Evolutionary conservation across 78 protist species (phyloP).

Genomic region (Emiliania huxleyi): DNA sequence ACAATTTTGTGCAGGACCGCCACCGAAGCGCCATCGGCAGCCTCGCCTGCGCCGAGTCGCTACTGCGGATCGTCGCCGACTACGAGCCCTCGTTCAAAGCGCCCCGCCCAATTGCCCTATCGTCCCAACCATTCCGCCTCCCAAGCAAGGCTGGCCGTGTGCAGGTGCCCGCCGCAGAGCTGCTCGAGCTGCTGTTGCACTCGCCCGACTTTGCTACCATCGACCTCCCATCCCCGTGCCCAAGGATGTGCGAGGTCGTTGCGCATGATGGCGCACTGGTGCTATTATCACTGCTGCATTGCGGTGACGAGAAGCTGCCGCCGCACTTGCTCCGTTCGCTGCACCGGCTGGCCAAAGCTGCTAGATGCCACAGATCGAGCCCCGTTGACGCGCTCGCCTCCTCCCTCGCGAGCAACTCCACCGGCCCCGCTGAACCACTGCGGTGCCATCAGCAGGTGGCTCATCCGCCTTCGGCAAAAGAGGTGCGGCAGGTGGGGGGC

Average conservation of each 20-base stretch:
- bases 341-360: neutral
- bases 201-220: neutral
- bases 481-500: constrained; percentile 35
- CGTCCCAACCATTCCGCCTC: too few relatives aligned
- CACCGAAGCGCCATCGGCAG: neutral
- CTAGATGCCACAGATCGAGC: too few relatives aligned
- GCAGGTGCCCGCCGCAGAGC: constrained; percentile 7
- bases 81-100: neutral
- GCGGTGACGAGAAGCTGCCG: neutral
- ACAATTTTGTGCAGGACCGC: neutral
- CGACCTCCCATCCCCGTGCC: too few relatives aligned
- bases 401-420: too few relatives aligned
- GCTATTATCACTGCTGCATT: neutral
- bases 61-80: constrained; percentile 12
- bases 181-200: neutral
- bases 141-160: too few relatives aligned
- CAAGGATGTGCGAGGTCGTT: neutral
- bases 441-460: too few relatives aligned
- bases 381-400: too few relatives aligned
- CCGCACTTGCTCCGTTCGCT: neutral
- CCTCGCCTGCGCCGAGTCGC: neutral
- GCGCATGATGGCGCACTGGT: neutral
- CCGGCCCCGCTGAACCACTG: too few relatives aligned
- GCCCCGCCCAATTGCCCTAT: too few relatives aligned
- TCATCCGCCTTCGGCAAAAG: too few relatives aligned